Evolutionary conservation across 768 basidiomycete species (phyloP).

Genomic region (Mycena kentingensis): DNA sequence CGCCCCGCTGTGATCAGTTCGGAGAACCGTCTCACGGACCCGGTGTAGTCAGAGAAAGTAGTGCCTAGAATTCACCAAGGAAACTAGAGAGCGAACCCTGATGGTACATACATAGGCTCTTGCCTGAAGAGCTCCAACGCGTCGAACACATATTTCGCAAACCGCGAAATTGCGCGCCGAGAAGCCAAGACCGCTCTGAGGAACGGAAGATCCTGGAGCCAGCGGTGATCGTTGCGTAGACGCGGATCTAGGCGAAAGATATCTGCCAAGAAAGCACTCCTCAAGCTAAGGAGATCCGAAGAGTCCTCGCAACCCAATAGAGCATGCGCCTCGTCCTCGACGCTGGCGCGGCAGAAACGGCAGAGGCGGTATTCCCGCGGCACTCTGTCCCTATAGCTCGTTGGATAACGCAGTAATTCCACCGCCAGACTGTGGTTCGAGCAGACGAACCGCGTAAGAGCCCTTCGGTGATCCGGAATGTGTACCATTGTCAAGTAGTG

Average conservation of each 20-base stretch:
- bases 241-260: not conserved
- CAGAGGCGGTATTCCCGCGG: constrained; percentile 8
- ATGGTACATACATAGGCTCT: too few species aligned
- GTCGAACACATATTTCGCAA: too few species aligned
- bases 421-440: not conserved
- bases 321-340: constrained; percentile 9
- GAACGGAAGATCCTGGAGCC: not conserved
- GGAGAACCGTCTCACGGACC: too few species aligned
- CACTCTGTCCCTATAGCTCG: not conserved
- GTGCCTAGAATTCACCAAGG: too few species aligned
- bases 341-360: not conserved
- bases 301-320: not conserved
- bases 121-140: too few species aligned
- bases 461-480: constrained; percentile 4
- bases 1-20: too few species aligned
- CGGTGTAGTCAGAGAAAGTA: too few species aligned
- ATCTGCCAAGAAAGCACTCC: not conserved
- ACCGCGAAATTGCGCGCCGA: too few species aligned
- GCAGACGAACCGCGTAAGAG: constrained; percentile 5
- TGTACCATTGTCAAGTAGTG: constrained; percentile 8
- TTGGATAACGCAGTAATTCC: constrained; percentile 1
- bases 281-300: not conserved
- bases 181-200: not conserved
- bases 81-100: too few species aligned
- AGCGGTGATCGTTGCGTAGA: not conserved